Evolutionary conservation across 805 yeast species (phyloP).

Genomic region (Candida sanyiensis): DNA sequence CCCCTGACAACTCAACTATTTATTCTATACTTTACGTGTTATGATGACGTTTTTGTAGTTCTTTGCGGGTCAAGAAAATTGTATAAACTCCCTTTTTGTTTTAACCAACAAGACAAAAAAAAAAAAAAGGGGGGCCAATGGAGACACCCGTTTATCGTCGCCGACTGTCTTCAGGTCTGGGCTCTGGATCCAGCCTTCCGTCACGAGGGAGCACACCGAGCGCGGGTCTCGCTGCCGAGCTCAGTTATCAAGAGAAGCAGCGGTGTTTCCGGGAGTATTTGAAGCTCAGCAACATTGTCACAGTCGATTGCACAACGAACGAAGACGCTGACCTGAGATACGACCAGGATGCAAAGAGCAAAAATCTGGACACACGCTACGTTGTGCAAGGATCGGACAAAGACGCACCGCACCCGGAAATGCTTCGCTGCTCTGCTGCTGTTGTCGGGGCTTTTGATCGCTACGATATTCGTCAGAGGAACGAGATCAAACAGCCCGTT

Average conservation of each 20-base stretch:
- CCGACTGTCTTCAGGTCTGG: slow-evolving; percentile 8
- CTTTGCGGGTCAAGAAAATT: no score
- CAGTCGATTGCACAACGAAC: slow-evolving; percentile 10
- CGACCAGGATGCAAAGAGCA: slow-evolving; percentile 1
- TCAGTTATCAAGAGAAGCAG: slow-evolving; percentile 14
- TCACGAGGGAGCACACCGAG: slow-evolving; percentile 5
- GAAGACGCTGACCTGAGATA: slow-evolving; percentile 19
- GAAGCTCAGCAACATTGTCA: slow-evolving; percentile 10
- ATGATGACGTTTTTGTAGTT: no score
- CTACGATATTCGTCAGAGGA: slow-evolving; percentile 18
- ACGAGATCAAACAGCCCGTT: slow-evolving; percentile 2
- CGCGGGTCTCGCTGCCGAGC: slow-evolving; percentile 5
- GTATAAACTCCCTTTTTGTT: no score
- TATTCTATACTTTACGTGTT: no score
- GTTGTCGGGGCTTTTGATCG: slow-evolving; percentile 9
- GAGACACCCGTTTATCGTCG: no score
- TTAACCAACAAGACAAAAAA: no score
- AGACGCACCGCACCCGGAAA: slow-evolving; percentile 5
- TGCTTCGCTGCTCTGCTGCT: slow-evolving; percentile 9
- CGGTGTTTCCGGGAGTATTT: slow-evolving; percentile 15
- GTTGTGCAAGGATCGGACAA: background rate
- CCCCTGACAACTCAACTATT: no score
- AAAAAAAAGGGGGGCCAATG: no score
- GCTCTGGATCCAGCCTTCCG: slow-evolving; percentile 5
- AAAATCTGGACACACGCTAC: background rate